Conservation (phyloP, 164 flowering plant genomes). For the Aristolochia fimbriata region DNA sequence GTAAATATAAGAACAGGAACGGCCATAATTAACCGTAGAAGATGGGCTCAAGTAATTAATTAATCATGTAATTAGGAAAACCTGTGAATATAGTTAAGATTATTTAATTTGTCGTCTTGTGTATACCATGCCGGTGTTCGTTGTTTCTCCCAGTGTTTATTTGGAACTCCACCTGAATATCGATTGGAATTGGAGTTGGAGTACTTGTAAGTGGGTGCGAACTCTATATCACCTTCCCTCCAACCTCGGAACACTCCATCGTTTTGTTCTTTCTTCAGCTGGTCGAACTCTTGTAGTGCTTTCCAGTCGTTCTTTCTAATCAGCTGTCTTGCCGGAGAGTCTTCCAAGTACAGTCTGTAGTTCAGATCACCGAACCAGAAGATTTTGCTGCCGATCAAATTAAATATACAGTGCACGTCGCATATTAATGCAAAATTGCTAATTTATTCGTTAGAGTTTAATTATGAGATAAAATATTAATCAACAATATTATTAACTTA, state of each 20-base stretch:
- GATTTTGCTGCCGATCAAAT: conserved; percentile 55
- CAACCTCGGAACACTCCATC: conserved; percentile 86
- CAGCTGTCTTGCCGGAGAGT: conserved; percentile 46
- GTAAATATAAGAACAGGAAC: too few relatives aligned
- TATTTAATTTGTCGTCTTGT: too few relatives aligned
- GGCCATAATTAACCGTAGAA: too few relatives aligned
- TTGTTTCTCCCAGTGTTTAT: conserved; percentile 57
- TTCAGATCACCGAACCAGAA: conserved; percentile 88
- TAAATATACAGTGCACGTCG: too few relatives aligned
- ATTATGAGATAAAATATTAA: too few relatives aligned
- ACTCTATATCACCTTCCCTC: conserved; percentile 65
- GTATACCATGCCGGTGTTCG: conserved; percentile 89
- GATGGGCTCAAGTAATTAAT: too few relatives aligned
- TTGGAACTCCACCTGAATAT: conserved; percentile 55
- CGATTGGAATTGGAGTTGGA: conserved; percentile 41
- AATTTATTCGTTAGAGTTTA: too few relatives aligned
- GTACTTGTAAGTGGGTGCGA: conserved; percentile 84
- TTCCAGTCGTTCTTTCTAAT: conserved; percentile 54
- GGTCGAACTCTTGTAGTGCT: conserved; percentile 56
- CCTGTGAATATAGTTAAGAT: too few relatives aligned
- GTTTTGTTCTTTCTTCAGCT: conserved; percentile 48
- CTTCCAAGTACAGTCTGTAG: conserved; percentile 56
- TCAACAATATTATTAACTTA: too few relatives aligned
- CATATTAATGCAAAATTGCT: too few relatives aligned
- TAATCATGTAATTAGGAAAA: too few relatives aligned